These are phyloP conservation scores for Pisolithus sp. DNA, from an alignment of 768 basidiomycete genomes.

Conservation along the genomic window DNA sequence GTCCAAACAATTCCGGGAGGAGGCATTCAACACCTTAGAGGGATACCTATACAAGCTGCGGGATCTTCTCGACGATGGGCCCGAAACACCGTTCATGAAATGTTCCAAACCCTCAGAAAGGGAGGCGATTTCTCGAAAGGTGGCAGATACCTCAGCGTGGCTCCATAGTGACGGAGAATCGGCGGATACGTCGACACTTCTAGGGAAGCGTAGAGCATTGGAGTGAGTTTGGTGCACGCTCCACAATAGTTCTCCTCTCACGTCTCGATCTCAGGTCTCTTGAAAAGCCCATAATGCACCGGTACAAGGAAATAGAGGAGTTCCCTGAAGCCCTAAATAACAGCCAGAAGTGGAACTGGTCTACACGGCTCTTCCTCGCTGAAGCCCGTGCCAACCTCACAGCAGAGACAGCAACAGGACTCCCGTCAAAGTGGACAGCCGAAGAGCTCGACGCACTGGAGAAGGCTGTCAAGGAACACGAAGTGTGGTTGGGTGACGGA, in stretches of 20 bases:
- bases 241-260: neutral
- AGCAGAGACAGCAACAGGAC: constrained; percentile 48
- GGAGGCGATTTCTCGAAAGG: constrained; percentile 51
- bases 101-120: constrained; percentile 76
- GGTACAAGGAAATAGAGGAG: constrained; percentile 83
- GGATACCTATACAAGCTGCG: constrained; percentile 89
- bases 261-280: constrained; percentile 43
- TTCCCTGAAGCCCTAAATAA: constrained; percentile 80
- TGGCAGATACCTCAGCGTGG: constrained; percentile 79
- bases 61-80: constrained; percentile 66
- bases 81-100: constrained; percentile 72
- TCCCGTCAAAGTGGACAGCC: constrained; percentile 74
- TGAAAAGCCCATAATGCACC: constrained; percentile 77
- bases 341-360: constrained; percentile 86
- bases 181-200: constrained; percentile 70
- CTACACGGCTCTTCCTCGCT: constrained; percentile 75
- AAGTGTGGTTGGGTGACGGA: constrained; percentile 74
- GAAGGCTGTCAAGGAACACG: constrained; percentile 69
- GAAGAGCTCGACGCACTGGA: constrained; percentile 84
- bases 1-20: constrained; percentile 73
- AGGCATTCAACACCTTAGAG: constrained; percentile 87
- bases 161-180: constrained; percentile 76
- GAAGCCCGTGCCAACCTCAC: constrained; percentile 76
- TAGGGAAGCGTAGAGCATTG: constrained; percentile 68
- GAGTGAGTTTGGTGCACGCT: constrained; percentile 55